These are phyloP conservation scores for Uronychia binucleata DNA, from an alignment of 73 alveolate genomes.

Conservation along the genomic window DNA sequence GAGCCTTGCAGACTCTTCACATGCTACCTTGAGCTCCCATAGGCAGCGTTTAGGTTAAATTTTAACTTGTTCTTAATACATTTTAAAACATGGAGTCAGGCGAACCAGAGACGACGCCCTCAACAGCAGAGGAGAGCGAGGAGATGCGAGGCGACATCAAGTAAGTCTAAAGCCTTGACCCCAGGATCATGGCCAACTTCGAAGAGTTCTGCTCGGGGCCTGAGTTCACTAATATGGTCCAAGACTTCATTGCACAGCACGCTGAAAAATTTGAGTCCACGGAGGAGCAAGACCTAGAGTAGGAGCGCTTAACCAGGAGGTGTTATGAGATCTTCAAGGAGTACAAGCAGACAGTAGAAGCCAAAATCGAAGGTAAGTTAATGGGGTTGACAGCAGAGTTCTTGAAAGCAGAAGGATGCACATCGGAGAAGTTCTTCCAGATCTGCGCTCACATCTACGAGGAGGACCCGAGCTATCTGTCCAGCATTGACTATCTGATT, in stretches of 20 bases:
- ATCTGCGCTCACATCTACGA: not conserved
- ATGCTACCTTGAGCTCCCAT: too few species aligned
- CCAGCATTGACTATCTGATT: not conserved
- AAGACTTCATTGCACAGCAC: not conserved
- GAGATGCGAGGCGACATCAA: not conserved
- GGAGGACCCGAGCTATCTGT: not conserved
- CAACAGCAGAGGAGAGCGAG: not conserved
- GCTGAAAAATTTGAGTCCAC: not conserved
- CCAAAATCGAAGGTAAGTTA: not conserved
- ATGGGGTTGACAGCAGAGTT: not conserved
- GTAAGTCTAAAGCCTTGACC: not conserved
- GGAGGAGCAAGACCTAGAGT: not conserved
- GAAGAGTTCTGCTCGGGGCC: conserved; percentile 1
- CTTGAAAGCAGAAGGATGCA: not conserved
- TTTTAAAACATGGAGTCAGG: not conserved
- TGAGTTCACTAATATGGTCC: not conserved
- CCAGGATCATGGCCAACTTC: not conserved
- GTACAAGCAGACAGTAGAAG: not conserved
- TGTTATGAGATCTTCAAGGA: not conserved
- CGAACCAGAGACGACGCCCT: not conserved
- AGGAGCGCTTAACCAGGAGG: not conserved
- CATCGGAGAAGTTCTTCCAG: not conserved
- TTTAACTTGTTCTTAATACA: not conserved
- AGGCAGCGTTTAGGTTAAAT: not conserved
- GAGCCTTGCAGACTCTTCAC: too few species aligned